A percentile compares a stretch with the other conserved stretches of the same genome.
Evolutionary conservation across 225 moss, liverwort and hornwort species (phyloP).

Genomic region (Sphagnum contortum): DNA sequence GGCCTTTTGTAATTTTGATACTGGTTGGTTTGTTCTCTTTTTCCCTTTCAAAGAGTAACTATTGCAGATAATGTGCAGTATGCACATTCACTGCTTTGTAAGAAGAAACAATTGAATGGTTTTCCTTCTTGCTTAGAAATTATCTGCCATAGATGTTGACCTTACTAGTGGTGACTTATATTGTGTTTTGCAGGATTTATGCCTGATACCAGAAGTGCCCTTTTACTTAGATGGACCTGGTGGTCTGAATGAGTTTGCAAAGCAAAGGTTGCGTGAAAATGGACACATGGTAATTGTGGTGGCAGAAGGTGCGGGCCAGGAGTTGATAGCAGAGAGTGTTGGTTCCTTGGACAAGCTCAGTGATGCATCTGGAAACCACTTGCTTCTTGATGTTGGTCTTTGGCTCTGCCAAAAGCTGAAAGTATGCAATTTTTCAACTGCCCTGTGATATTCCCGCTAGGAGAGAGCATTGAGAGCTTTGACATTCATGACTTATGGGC

Average conservation of each 20-base stretch:
- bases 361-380: conserved; percentile 65
- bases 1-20: not conserved
- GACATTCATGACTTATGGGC: not conserved
- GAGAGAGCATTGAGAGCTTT: not conserved
- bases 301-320: conserved; percentile 80
- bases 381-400: conserved; percentile 58
- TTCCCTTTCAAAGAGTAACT: not conserved
- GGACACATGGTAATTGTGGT: conserved; percentile 81
- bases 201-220: conserved; percentile 73
- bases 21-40: not conserved
- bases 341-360: conserved; percentile 31
- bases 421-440: conserved; percentile 7
- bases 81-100: not conserved
- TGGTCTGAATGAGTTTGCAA: conserved; percentile 54
- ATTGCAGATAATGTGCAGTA: not conserved
- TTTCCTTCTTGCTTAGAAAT: no score
- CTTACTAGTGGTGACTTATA: not conserved
- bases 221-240: conserved; percentile 64
- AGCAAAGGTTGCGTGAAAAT: conserved; percentile 24
- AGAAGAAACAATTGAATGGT: no score
- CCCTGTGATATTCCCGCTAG: not conserved
- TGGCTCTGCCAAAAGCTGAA: conserved; percentile 70
- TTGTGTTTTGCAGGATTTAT: conserved; percentile 41
- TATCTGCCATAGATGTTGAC: not conserved
- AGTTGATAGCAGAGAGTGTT: conserved; percentile 44